A percentile compares a stretch with the other conserved stretches of the same genome.
Evolutionary conservation across 306 rosid genomes (phyloP).

Genomic region (Lathyrus tuberosus): DNA sequence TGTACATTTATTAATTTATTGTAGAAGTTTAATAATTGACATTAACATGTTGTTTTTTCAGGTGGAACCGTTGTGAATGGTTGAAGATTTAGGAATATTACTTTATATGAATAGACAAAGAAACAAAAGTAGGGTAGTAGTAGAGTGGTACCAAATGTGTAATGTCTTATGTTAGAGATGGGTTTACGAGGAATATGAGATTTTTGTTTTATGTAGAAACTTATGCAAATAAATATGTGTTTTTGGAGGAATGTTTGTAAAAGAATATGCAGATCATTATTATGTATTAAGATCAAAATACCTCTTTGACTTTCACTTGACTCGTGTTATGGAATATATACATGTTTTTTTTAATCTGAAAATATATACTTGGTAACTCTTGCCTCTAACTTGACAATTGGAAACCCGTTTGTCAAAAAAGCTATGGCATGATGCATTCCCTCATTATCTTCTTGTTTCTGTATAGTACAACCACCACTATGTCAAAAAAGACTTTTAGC

Average conservation of each 20-base stretch:
- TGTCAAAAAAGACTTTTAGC: too few relatives aligned
- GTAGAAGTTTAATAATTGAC: not conserved
- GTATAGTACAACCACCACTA: too few relatives aligned
- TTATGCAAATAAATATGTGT: not conserved
- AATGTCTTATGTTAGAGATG: not conserved
- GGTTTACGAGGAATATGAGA: conserved; percentile 1
- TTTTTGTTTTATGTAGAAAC: conserved; percentile 34
- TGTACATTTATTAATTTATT: not conserved
- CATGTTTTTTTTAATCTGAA: too few relatives aligned
- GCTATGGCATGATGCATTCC: too few relatives aligned
- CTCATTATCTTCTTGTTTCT: too few relatives aligned
- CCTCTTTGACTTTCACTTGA: not conserved
- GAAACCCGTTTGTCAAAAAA: too few relatives aligned
- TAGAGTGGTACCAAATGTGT: not conserved
- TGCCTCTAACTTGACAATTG: too few relatives aligned
- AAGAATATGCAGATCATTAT: not conserved
- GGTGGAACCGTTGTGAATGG: conserved; percentile 72
- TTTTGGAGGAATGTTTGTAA: not conserved
- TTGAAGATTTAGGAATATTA: conserved; percentile 41
- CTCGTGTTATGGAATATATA: not conserved
- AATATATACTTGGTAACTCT: not conserved
- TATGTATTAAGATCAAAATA: conserved; percentile 3
- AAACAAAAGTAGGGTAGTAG: not conserved
- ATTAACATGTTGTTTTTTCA: conserved; percentile 33
- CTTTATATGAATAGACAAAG: too few relatives aligned